Conservation (phyloP, 139 green algal genomes). For the Zygnema cylindricum region DNA sequence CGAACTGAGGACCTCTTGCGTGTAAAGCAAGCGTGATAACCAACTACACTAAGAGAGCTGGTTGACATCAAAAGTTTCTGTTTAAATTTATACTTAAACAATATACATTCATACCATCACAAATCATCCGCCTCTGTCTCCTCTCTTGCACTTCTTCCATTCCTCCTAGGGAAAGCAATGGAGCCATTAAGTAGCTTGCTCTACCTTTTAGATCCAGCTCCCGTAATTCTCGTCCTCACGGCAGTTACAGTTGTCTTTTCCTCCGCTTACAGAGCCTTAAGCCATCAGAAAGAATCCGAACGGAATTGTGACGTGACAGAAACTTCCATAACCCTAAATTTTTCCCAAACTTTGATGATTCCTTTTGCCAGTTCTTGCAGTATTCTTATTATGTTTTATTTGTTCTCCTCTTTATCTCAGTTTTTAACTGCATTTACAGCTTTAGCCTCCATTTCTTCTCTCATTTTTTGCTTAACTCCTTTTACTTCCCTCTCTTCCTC, state of each 20-base stretch:
- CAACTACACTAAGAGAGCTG: too few relatives aligned
- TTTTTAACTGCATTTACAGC: conserved; percentile 46
- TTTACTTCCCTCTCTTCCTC: conserved; percentile 18
- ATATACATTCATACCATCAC: too few relatives aligned
- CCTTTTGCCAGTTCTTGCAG: conserved; percentile 49
- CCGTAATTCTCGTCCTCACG: conserved; percentile 47
- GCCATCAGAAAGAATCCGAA: conserved; percentile 38
- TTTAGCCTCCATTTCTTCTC: conserved; percentile 44
- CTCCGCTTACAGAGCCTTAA: conserved; percentile 33
- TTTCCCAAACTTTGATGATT: conserved; percentile 41
- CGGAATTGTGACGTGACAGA: conserved; percentile 33
- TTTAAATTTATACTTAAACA: too few relatives aligned
- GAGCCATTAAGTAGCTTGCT: conserved; percentile 33
- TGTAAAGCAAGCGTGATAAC: too few relatives aligned
- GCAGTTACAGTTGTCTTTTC: conserved; percentile 35
- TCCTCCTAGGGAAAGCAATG: too few relatives aligned
- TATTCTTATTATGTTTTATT: conserved; percentile 62
- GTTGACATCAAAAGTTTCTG: too few relatives aligned
- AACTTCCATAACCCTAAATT: conserved; percentile 41
- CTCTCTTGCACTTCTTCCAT: too few relatives aligned
- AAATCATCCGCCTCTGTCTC: too few relatives aligned
- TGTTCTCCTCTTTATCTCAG: conserved; percentile 55
- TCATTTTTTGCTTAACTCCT: conserved; percentile 46
- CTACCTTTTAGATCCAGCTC: conserved; percentile 57
- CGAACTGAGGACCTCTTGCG: too few relatives aligned